Base-by-base conservation (phyloP, 495 filamentous ascomycete species). In the Annulohypoxylon maeteangense region DNA sequence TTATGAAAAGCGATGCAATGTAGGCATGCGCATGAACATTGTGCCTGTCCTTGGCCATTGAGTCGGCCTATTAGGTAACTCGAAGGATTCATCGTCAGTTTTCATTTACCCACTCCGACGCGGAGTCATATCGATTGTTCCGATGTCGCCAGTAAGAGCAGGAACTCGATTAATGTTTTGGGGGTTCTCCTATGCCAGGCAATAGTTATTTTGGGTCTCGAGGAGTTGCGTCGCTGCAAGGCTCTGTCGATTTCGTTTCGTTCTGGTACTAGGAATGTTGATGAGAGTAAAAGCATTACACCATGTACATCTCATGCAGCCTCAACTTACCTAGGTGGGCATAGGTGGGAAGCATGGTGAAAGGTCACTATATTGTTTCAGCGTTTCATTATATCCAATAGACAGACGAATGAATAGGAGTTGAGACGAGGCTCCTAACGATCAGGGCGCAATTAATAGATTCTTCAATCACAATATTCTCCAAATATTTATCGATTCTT, bases 111-210 rank as follows among this genome's bases (percentile, higher is more conserved):
- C 53, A 63, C 25, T 36, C 3, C 29, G 53, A 44, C 20, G 40
- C 27, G 34, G 14, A 22, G 23, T 12, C 54, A 18, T 42, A 40
- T 48, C 29, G 20, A 23, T 25, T 31, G 16, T 51, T 58, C 68
- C 68, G 58, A 71, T 57, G 29, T 62, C 62, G 68, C 50, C 50
- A 51, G 16, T 29, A 63, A 44, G 31, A 34, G 20, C 4, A 62
- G 20, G 5, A 29, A 54, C 12, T 20, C 29, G 14, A 44, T 1
- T 18, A 4, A 44, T 44, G 20, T 44, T 44, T 44, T 6, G 2
- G 40, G n/a, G 16, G 16, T 7, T 18, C 7, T 44, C 6, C 40
- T 44, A 7, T 18, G 40, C 2, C 40, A 44, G 16, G 40, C n/a
- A 44, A 44, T 44, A 12, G 7, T 44, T 44, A 20, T 44, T 44